phyloP scores from a whole-genome alignment of 805 yeast genomes.

The Debaryomyces prosopidis region DNA sequence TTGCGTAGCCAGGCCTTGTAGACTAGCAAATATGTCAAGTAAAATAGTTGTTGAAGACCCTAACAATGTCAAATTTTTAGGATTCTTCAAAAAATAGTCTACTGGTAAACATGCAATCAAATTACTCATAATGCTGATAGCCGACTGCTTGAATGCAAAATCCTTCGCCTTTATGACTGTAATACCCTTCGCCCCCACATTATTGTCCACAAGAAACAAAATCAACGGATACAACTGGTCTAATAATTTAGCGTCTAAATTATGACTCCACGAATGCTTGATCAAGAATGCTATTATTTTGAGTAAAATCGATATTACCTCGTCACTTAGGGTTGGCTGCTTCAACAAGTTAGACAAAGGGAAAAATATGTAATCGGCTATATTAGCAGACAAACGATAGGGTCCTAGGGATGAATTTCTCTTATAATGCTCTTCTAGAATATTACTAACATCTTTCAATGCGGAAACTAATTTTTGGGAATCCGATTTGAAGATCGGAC shows the following conservation, averaged over 20 bases:
- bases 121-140: conserved; percentile 14
- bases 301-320: conserved; percentile 22
- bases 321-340: conserved; percentile 21
- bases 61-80: conserved; percentile 22
- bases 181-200: conserved; percentile 4
- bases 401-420: conserved; percentile 1
- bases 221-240: conserved; percentile 40
- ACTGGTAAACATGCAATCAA: conserved; percentile 16
- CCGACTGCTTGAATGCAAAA: conserved; percentile 16
- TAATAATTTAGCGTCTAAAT: conserved; percentile 19
- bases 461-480: conserved; percentile 9
- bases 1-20: conserved; percentile 9
- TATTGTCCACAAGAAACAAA: conserved; percentile 21
- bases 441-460: conserved; percentile 9
- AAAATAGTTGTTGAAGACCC: conserved; percentile 30
- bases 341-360: conserved; percentile 37
- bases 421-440: conserved; percentile 15
- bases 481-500: conserved; percentile 7
- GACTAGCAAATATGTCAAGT: conserved; percentile 15
- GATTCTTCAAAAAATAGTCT: conserved; percentile 16
- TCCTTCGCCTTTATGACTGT: conserved; percentile 7
- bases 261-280: conserved; percentile 29
- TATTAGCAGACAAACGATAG: conserved; percentile 26
- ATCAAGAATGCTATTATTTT: conserved; percentile 29
- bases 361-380: conserved; percentile 44